Base-by-base conservation (phyloP, 1,284 basidiomycete species). In the Sporisorium reilianum region DNA sequence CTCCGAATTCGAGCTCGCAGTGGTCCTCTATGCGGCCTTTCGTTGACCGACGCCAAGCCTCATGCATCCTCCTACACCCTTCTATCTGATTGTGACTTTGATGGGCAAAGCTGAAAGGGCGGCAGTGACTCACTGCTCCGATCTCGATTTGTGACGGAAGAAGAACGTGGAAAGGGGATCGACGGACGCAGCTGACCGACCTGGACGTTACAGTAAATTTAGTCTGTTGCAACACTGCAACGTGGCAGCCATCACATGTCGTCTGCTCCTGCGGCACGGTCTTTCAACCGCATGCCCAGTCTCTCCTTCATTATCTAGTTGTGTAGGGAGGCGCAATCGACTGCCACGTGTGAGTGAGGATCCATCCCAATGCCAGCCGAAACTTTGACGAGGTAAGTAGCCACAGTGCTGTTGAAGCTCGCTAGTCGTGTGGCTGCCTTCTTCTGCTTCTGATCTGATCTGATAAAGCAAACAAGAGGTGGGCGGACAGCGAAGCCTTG, bases 211-310 rank as follows among this genome's bases (percentile, higher is more conserved):
- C n/a, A n/a, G n/a, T n/a, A n/a, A n/a, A n/a, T n/a, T n/a, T n/a
- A n/a, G n/a, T n/a, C n/a, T n/a, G n/a, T n/a, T n/a, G n/a, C n/a
- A n/a, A n/a, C n/a, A n/a, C n/a, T n/a, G n/a, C 46, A 48, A 48
- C 46, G 46, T 48, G 46, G 46, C 26, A 45, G 23, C 26, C n/a
- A n/a, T 30, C 46, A 32, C 46, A 48, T 48, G 46, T 48, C 46
- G 14, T n/a, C 28, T 11, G 28, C n/a, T 28, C 26, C 25, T 48
- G 26, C 26, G n/a, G 18, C 18, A 12, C 23, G 25, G 7, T 5
- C 46, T 48, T 26, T 28, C 46, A 20, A 10, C 11, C n/a, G 28
- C 26, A 11, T 48, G 26, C 16, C 8, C 10, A 12, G 5, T 30
- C 26, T 28, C 2, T 28, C 28, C 3, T 32, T 10, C 1, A 10